These are phyloP conservation scores for Striga hermonthica DNA, from an alignment of 305 asterid genomes.

Conservation along the genomic window DNA sequence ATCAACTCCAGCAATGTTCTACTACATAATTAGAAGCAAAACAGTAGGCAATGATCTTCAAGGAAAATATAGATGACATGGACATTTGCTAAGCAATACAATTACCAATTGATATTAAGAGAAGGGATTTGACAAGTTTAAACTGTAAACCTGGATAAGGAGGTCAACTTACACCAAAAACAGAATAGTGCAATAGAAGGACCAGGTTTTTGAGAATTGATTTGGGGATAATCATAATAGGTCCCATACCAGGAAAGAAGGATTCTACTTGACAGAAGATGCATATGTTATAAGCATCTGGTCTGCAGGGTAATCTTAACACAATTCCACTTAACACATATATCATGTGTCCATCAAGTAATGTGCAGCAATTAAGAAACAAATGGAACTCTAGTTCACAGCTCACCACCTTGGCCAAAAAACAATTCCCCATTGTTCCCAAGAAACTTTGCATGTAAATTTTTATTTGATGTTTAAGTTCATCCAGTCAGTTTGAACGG, in stretches of 20 bases:
- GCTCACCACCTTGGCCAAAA: not conserved
- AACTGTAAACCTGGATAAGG: not conserved
- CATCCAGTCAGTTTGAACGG: conserved; percentile 10
- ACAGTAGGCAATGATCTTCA: no score
- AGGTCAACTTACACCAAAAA: no score
- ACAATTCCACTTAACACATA: not conserved
- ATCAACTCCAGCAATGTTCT: no score
- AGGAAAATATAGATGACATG: no score
- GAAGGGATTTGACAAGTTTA: not conserved
- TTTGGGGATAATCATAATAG: no score
- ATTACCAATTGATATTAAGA: no score
- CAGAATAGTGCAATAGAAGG: no score
- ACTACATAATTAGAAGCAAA: no score
- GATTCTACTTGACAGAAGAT: not conserved
- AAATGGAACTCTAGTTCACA: conserved; percentile 17
- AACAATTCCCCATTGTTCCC: conserved; percentile 1
- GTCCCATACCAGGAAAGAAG: no score
- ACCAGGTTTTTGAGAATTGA: no score
- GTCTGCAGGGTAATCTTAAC: conserved; percentile 5
- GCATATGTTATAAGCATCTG: not conserved
- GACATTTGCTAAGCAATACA: not conserved
- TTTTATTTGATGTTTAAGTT: conserved; percentile 14
- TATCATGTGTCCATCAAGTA: not conserved
- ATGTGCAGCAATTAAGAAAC: conserved; percentile 10
- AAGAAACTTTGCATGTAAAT: conserved; percentile 17